Evolutionary conservation across 768 basidiomycete genomes (phyloP).

Genomic region (Boletus sp.): DNA sequence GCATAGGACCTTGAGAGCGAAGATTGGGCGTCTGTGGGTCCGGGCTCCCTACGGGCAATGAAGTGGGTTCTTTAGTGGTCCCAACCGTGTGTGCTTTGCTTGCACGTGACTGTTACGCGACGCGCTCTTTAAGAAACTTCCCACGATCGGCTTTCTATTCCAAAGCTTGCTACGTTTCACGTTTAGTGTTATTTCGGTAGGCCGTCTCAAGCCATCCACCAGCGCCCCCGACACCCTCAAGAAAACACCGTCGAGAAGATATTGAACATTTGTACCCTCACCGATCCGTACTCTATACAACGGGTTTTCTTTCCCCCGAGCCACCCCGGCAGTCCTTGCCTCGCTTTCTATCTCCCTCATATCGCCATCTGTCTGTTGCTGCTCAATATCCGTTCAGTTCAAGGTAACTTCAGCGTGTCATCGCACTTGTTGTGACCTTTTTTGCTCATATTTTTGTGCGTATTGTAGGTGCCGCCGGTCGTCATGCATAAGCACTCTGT

Average conservation of each 20-base stretch:
- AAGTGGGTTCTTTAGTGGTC: too few relatives aligned
- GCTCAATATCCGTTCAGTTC: conserved; percentile 11
- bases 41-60: not conserved
- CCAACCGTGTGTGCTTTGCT: conserved; percentile 19
- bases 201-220: conserved; percentile 12
- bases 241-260: conserved; percentile 9
- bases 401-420: conserved; percentile 18
- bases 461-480: conserved; percentile 13
- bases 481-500: conserved; percentile 31
- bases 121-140: conserved; percentile 36
- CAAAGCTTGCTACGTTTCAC: conserved; percentile 28
- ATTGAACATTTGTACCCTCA: not conserved
- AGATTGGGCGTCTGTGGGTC: too few relatives aligned
- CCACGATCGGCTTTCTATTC: conserved; percentile 25
- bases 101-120: conserved; percentile 38
- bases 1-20: not conserved
- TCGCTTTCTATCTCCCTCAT: conserved; percentile 25
- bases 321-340: conserved; percentile 18
- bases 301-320: conserved; percentile 15
- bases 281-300: conserved; percentile 16
- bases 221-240: conserved; percentile 9
- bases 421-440: not conserved
- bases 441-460: conserved; percentile 8
- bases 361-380: conserved; percentile 19
- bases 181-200: conserved; percentile 25